phyloP scores from a whole-genome alignment of 1,284 basidiomycete species.

The Agroathelia rolfsii region DNA sequence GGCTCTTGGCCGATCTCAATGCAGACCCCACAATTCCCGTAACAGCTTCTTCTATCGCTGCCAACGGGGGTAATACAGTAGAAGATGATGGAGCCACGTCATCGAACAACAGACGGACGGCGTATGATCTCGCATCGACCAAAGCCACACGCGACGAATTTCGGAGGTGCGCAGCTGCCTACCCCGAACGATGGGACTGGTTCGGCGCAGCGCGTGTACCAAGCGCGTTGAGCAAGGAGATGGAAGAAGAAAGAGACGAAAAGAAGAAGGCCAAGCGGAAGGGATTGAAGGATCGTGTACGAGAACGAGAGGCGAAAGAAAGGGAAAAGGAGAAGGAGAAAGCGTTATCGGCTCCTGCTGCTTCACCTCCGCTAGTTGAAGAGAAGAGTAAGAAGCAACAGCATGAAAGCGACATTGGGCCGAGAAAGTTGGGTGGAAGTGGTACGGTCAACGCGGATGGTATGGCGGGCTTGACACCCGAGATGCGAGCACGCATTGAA shows the following conservation, averaged over 20 bases:
- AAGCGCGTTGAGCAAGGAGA: constrained; percentile 74
- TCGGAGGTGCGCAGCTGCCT: constrained; percentile 70
- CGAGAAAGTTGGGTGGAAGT: constrained; percentile 70
- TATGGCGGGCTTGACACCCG: constrained; percentile 71
- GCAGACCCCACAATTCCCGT: constrained; percentile 78
- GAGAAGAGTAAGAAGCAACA: constrained; percentile 18
- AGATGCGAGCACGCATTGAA: constrained; percentile 87
- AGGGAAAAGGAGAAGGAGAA: constrained; percentile 45
- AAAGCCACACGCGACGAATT: constrained; percentile 78
- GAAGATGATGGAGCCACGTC: too few relatives aligned
- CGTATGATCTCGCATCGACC: constrained; percentile 79
- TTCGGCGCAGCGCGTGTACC: constrained; percentile 74
- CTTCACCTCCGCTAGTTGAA: constrained; percentile 19
- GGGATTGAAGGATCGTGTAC: constrained; percentile 78
- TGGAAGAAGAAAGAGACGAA: constrained; percentile 77
- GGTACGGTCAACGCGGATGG: constrained; percentile 46
- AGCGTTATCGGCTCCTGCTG: constrained; percentile 21
- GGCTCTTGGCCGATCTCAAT: constrained; percentile 71
- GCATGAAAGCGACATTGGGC: constrained; percentile 25
- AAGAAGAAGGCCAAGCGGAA: constrained; percentile 80
- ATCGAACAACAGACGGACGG: constrained; percentile 61
- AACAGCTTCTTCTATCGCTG: too few relatives aligned
- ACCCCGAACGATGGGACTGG: constrained; percentile 91
- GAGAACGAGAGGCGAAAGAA: constrained; percentile 60
- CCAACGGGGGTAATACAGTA: too few relatives aligned